Base-by-base conservation (phyloP, 140 eudicot genomes). In the Ambrosia hybrid region DNA sequence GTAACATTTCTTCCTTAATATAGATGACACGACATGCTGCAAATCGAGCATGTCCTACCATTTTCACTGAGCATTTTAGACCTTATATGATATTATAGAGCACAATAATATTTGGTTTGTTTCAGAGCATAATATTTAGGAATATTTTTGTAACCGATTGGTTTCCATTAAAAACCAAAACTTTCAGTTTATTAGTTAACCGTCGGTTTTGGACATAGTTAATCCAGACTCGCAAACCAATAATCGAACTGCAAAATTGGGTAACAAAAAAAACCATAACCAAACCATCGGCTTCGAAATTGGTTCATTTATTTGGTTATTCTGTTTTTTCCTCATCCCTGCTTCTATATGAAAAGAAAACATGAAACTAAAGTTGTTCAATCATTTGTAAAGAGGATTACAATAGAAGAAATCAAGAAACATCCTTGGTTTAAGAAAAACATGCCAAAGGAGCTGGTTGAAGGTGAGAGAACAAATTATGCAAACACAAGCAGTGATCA, bases 391-490 rank as follows among this genome's bases (percentile, higher is more conserved):
- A 38, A 86, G 96, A 86, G 96, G 79, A 81, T 89, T 43, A 81
- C 86, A 15, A 84, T 89, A 60, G 83, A 72, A 6, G 96, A 89
- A 71, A 83, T 89, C 61, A 86, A 83, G 82, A 86, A 81, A 65
- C 96, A 89, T 66, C 92, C 92, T 0, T 89, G 96, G 96, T 86
- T 89, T 52, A 80, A 76, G 51, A 89, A 84, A 71, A 86, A 80
- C 76, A 70, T 86, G 79, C 92, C 89, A 5, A 84, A 73, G 62
- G 96, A 86, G 77, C 81, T 89, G 2, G 87, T 79, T 39, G 95
- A 88, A 65, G 89, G 71, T 3, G 91, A 80, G 73, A 80, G 79
- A 72, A 73, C 86, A 37, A 88, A 74, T 67, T 83, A 76, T 16
- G 73, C 80, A 41, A 76, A 73, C 37, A 21, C 67, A 12, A 74